Evolutionary conservation across 495 filamentous ascomycete species (phyloP), one percentile per base, ranked within the genome.

Genomic region (Diplogelasinospora grovesii): DNA sequence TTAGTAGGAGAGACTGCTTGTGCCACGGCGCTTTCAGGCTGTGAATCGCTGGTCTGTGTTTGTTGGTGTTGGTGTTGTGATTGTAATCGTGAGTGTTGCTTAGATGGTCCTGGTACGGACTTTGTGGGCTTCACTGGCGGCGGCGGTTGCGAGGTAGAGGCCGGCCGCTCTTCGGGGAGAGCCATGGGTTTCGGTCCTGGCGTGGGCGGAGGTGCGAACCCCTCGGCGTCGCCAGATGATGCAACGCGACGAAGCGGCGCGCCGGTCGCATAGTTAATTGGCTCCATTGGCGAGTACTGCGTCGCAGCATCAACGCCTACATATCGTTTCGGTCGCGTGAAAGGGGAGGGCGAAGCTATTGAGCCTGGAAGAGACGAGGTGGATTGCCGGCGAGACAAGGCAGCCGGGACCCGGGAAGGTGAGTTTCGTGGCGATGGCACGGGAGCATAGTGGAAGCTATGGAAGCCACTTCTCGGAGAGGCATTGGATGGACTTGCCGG

Each of bases 231-330:
- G 26, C 22, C 39, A 35, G 44, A 22, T 3, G 46, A 42, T 8
- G 58, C 39, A n/a, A 40, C 42, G 36, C 33, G 48, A 55, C 52
- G 44, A 55, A 61, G 54, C 48, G 50, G 43, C 24, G 59, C 55
- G 48, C 65, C 60, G 41, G 59, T 49, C 27, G 48, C 47, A 39
- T 60, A 57, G 48, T 54, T 46, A 41, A 66, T 64, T 10, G 61
- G 66, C 53, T 69, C 66, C 67, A 66, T 67, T 15, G 74, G 74
- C 50, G 72, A 73, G 46, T 74, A 77, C 54, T 77, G 73, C 29
- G 73, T 76, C 43, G 70, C 70, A 35, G 75, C 69, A 53, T 78
- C 73, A 50, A 68, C 65, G 46, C 52, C 65, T 54, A 68, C 68
- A 66, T 70, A 69, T 59, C 62, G 61, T 39, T 57, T 63, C 25